Percentiles rank a stretch among this genome's conserved stretches.
Evolutionary conservation across 2,329 filamentous ascomycete species (phyloP).

Genomic region (Cladophialophora psammophila): DNA sequence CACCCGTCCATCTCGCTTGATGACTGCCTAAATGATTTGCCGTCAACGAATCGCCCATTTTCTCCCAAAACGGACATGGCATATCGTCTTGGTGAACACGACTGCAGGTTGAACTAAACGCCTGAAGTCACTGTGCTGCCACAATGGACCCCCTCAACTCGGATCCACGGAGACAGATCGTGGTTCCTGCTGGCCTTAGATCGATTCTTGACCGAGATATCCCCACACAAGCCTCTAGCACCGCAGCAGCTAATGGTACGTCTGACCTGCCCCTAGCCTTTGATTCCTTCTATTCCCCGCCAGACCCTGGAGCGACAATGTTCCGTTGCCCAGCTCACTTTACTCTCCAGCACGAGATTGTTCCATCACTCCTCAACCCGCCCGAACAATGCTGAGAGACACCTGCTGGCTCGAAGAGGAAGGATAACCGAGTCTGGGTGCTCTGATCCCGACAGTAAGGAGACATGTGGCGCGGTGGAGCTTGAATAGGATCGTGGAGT

Average conservation of each 20-base stretch:
- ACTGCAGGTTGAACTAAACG: neutral
- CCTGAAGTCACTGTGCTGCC: neutral
- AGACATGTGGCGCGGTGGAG: neutral
- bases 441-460: neutral
- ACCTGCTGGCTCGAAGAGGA: neutral
- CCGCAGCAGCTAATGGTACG: neutral
- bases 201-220: neutral
- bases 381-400: neutral
- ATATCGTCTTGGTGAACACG: neutral
- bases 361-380: neutral
- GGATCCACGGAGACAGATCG: neutral
- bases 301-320: neutral
- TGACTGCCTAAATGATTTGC: conserved; percentile 19
- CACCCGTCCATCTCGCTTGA: neutral
- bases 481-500: neutral
- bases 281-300: neutral
- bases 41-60: conserved; percentile 10
- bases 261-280: neutral
- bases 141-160: neutral
- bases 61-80: conserved; percentile 6
- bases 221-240: neutral
- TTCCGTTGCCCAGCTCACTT: neutral
- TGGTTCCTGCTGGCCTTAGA: neutral
- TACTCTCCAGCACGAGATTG: neutral
- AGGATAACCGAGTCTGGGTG: neutral